Conservation (phyloP, 2,329 filamentous ascomycete genomes). For the Rachicladosporium sp. region DNA sequence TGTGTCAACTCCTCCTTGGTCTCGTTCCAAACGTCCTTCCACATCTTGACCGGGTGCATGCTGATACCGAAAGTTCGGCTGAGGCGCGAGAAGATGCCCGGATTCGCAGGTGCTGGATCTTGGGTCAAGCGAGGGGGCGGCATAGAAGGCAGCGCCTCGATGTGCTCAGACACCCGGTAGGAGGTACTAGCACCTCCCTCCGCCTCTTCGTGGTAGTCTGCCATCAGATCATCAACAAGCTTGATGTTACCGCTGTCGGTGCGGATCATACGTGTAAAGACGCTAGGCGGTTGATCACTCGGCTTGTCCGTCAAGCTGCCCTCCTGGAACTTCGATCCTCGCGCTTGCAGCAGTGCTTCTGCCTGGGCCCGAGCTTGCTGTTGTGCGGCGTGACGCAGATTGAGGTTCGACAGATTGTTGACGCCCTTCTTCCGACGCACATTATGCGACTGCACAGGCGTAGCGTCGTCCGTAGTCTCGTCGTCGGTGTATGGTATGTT, state of each 20-base stretch:
- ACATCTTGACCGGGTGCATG: constrained; percentile 42
- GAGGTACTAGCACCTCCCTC: neutral
- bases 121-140: no score
- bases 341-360: constrained; percentile 20
- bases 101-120: constrained; percentile 15
- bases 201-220: constrained; percentile 21
- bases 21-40: constrained; percentile 35
- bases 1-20: constrained; percentile 29
- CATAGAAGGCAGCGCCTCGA: no score
- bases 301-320: constrained; percentile 77
- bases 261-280: constrained; percentile 43
- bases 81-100: constrained; percentile 40
- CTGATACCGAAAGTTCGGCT: constrained; percentile 41
- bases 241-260: constrained; percentile 19
- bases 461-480: constrained; percentile 14
- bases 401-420: constrained; percentile 23
- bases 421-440: constrained; percentile 23
- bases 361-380: constrained; percentile 7
- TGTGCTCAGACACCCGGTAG: no score
- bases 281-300: constrained; percentile 56
- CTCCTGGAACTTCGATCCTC: constrained; percentile 57
- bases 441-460: constrained; percentile 15
- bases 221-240: constrained; percentile 27
- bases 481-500: constrained; percentile 10
- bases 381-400: constrained; percentile 21